These are phyloP conservation scores for Exophiala sp. DNA, from an alignment of 2,329 filamentous ascomycete species.

Conservation along the genomic window DNA sequence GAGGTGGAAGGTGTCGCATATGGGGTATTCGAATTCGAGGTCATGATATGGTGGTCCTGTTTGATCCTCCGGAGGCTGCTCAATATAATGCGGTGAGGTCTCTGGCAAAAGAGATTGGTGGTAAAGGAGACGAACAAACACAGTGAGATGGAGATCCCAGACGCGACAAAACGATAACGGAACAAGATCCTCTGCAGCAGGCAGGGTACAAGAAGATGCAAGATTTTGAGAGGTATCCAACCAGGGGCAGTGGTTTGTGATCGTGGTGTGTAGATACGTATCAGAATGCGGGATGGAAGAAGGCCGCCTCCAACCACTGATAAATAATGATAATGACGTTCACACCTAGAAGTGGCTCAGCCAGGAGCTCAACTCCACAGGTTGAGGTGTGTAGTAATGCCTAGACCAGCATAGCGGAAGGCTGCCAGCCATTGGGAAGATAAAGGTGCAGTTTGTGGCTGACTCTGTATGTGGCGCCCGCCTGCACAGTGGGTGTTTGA, in stretches of 20 bases:
- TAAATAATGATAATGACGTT: background rate
- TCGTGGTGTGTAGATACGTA: slow-evolving; percentile 17
- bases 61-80: background rate
- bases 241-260: slow-evolving; percentile 16
- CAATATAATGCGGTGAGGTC: slow-evolving; percentile 7
- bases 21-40: slow-evolving; percentile 23
- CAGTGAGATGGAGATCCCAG: background rate
- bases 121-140: background rate
- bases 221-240: slow-evolving; percentile 18
- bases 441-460: no score
- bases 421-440: no score
- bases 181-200: slow-evolving; percentile 1
- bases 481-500: no score
- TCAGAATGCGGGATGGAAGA: slow-evolving; percentile 3
- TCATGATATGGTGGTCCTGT: slow-evolving; percentile 19
- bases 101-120: background rate
- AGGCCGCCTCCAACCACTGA: background rate
- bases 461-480: no score
- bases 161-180: slow-evolving; percentile 1
- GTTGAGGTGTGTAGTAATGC: no score
- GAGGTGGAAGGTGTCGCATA: slow-evolving; percentile 22
- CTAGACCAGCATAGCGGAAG: no score
- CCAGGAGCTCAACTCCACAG: background rate
- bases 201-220: background rate
- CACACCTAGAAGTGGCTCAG: background rate